Conservation (phyloP, 2,329 filamentous ascomycete species). For the Cladosporium sp. region DNA sequence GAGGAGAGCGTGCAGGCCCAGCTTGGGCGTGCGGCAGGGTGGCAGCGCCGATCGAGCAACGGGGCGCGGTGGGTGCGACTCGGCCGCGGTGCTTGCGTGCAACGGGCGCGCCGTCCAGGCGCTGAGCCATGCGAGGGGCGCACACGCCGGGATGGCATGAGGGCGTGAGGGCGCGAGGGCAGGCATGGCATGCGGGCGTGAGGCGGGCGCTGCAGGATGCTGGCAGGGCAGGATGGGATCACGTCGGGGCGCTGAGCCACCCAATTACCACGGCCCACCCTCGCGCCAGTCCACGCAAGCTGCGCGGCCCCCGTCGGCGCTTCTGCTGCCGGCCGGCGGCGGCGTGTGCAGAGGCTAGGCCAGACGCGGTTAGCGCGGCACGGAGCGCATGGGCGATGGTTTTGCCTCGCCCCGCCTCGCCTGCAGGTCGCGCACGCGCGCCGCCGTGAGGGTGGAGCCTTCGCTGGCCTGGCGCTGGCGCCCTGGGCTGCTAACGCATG, state of each 20-base stretch:
- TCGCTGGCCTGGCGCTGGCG: background rate
- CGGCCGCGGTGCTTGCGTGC: background rate
- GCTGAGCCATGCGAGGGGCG: background rate
- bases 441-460: slow-evolving; percentile 7
- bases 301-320: slow-evolving; percentile 8
- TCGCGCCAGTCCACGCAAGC: slow-evolving; percentile 7
- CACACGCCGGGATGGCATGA: too few species aligned
- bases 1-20: background rate
- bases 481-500: slow-evolving; percentile 8
- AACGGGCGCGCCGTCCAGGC: slow-evolving; percentile 3
- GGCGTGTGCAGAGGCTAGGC: slow-evolving; percentile 8
- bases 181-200: too few species aligned
- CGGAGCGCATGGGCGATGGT: slow-evolving; percentile 5
- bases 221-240: slow-evolving; percentile 9
- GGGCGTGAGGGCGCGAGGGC: too few species aligned
- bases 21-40: background rate
- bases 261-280: slow-evolving; percentile 11
- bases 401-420: slow-evolving; percentile 1
- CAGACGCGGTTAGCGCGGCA: slow-evolving; percentile 1
- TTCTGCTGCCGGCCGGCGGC: slow-evolving; percentile 6
- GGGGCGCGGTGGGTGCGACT: slow-evolving; percentile 5
- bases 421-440: slow-evolving; percentile 7
- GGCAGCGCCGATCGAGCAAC: slow-evolving; percentile 3
- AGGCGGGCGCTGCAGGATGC: background rate
- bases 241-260: slow-evolving; percentile 12